These are phyloP conservation scores for Limnanthes douglasii DNA, from an alignment of 345 rosid species.

Conservation along the genomic window DNA sequence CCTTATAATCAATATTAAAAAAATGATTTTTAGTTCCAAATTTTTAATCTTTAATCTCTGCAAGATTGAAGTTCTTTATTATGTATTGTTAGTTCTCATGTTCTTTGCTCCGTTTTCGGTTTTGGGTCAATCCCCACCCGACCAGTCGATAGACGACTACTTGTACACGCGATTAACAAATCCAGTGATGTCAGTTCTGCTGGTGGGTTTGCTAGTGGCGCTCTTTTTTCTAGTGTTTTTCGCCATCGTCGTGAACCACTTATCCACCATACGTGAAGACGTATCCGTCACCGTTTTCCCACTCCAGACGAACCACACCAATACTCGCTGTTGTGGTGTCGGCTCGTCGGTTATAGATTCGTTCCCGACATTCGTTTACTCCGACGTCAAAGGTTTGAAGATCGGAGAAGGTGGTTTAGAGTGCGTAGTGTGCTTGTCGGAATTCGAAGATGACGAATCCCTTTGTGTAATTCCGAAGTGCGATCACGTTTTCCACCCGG, in stretches of 20 bases:
- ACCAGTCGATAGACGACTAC: conserved; percentile 11
- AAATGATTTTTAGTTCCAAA: too few species aligned
- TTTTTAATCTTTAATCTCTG: too few species aligned
- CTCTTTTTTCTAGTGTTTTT: conserved; percentile 79
- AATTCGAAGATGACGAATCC: conserved; percentile 84
- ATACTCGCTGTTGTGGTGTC: conserved; percentile 41
- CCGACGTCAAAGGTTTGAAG: conserved; percentile 71
- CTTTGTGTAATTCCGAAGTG: conserved; percentile 90
- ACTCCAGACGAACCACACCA: too few species aligned
- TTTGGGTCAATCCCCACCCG: too few species aligned
- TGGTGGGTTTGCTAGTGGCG: conserved; percentile 51
- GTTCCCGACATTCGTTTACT: conserved; percentile 67
- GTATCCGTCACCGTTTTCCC: conserved; percentile 11
- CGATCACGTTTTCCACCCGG: conserved; percentile 87
- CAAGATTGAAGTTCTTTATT: too few species aligned
- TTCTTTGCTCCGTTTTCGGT: too few species aligned
- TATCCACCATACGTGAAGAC: conserved; percentile 16
- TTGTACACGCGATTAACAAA: conserved; percentile 26
- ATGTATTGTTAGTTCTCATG: too few species aligned
- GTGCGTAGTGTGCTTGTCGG: conserved; percentile 85
- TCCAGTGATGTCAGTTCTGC: conserved; percentile 70
- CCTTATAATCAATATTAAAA: too few species aligned
- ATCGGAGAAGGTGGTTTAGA: conserved; percentile 76
- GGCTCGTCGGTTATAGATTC: conserved; percentile 37
- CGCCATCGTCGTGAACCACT: conserved; percentile 77